Evolutionary conservation across 2,329 filamentous ascomycete genomes (phyloP).

Genomic region (Cephalotrichum gorgonifer): DNA sequence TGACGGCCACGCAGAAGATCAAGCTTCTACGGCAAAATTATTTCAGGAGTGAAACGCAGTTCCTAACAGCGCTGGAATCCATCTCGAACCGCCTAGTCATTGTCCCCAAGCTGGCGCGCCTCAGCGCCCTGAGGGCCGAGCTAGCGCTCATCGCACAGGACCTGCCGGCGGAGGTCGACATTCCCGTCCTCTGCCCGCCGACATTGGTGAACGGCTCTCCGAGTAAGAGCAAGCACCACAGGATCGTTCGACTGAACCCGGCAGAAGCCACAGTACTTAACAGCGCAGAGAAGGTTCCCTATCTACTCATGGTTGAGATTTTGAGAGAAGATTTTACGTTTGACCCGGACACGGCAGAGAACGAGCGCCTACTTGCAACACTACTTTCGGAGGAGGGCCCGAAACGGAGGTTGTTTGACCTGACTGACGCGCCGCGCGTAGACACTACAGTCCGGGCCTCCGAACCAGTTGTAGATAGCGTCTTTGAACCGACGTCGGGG

Average conservation of each 20-base stretch:
- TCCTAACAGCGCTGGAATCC: conserved; percentile 68
- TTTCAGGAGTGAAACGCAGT: conserved; percentile 72
- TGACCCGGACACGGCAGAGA: conserved; percentile 63
- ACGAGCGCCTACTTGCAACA: conserved; percentile 51
- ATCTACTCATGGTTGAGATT: conserved; percentile 76
- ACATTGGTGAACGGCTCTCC: conserved; percentile 63
- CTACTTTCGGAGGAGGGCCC: conserved; percentile 47
- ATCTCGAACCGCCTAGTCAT: conserved; percentile 78
- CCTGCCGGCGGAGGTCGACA: conserved; percentile 72
- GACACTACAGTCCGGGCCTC: conserved; percentile 24
- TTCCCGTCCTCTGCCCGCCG: conserved; percentile 71
- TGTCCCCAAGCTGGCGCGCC: conserved; percentile 69
- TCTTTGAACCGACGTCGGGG: conserved; percentile 73
- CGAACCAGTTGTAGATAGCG: conserved; percentile 53
- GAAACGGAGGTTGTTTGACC: conserved; percentile 54
- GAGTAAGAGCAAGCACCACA: conserved; percentile 66
- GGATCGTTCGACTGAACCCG: conserved; percentile 74
- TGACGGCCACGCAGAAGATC: conserved; percentile 58
- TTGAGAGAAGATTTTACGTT: conserved; percentile 75
- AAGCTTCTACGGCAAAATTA: conserved; percentile 70
- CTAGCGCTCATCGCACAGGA: conserved; percentile 73
- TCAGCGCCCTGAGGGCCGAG: conserved; percentile 73
- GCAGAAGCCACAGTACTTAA: conserved; percentile 78
- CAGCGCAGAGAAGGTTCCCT: conserved; percentile 78
- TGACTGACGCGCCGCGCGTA: conserved; percentile 56